These are phyloP conservation scores for Hortiboletus campestris DNA, from an alignment of 768 basidiomycete genomes.

Conservation along the genomic window DNA sequence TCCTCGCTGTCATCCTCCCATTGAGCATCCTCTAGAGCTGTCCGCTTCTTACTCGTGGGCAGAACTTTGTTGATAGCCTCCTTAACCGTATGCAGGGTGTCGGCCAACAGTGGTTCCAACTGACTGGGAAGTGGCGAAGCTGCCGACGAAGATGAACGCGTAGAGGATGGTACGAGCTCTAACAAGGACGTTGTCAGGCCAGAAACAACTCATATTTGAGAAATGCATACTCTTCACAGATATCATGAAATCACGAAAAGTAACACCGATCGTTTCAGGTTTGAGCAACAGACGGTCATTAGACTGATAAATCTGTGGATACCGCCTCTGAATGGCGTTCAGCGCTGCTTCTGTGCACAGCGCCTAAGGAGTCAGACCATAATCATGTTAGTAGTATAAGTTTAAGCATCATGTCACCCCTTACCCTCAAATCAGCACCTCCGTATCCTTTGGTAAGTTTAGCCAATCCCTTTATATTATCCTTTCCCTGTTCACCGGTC, in stretches of 20 bases:
- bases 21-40: constrained; percentile 91
- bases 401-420: constrained; percentile 22
- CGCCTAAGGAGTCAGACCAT: constrained; percentile 47
- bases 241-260: constrained; percentile 93
- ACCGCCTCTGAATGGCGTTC: constrained; percentile 93
- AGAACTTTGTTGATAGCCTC: constrained; percentile 67
- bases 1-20: constrained; percentile 81
- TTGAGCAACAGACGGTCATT: constrained; percentile 80
- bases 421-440: constrained; percentile 91
- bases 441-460: constrained; percentile 96
- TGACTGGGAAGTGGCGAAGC: constrained; percentile 85
- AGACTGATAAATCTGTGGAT: constrained; percentile 96
- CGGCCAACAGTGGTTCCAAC: constrained; percentile 72
- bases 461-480: constrained; percentile 64
- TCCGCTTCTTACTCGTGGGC: constrained; percentile 77
- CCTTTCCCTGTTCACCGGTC: constrained; percentile 50
- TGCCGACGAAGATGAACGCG: constrained; percentile 82
- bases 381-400: neutral
- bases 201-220: neutral
- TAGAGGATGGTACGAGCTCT: constrained; percentile 96
- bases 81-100: constrained; percentile 70
- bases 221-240: constrained; percentile 82
- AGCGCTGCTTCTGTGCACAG: constrained; percentile 95
- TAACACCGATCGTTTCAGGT: constrained; percentile 81
- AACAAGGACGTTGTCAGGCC: constrained; percentile 6